Base-by-base conservation (phyloP, 495 filamentous ascomycete genomes). In the Aspergillus hancockii region DNA sequence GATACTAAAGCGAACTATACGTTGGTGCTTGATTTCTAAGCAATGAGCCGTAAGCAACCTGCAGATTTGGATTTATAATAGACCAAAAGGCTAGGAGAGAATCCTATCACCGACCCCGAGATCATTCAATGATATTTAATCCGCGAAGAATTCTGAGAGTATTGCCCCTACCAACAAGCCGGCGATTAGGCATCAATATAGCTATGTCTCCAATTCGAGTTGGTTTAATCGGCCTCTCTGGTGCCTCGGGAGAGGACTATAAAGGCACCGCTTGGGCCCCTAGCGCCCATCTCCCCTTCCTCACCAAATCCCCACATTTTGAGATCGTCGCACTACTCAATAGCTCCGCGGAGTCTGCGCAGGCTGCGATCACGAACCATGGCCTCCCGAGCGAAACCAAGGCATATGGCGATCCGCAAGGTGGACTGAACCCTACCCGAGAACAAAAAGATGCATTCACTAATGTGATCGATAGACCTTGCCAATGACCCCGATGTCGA, bases 281-380 rank as follows among this genome's bases (percentile, higher is more conserved):
- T n/a, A 36, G 57, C 12, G 83, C 79, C 38, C 86, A 88, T 64
- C 71, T 88, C 1, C 79, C 82, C 5, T 84, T 81, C 70, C 79
- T 86, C 54, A 22, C 60, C 64, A 51, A 45, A 13, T 41, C 58
- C 3, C 31, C 64, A 21, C 72, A 81, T 9, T 88, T 83, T 66
- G 60, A 76, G 28, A 80, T 89, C 63, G 76, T 80, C 8, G 86
- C 85, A 1, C 71, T 90, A 7, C 78, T 81, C 63, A 89, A 86
- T 68, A 82, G 81, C 19, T 81, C 72, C 49, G 67, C 73, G 14
- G 63, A 69, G 0, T 72, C 79, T 8, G 83, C 86, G 0, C 60
- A 76, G 54, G 67, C 70, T 1, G 81, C 86, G 21, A 80, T 84
- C 25, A 58, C 61, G 34, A 53, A 65, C 7, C 83, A 79, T 67